Base-by-base conservation (phyloP, 1,139 yeast species). In the Arxiozyma slooffiae region DNA sequence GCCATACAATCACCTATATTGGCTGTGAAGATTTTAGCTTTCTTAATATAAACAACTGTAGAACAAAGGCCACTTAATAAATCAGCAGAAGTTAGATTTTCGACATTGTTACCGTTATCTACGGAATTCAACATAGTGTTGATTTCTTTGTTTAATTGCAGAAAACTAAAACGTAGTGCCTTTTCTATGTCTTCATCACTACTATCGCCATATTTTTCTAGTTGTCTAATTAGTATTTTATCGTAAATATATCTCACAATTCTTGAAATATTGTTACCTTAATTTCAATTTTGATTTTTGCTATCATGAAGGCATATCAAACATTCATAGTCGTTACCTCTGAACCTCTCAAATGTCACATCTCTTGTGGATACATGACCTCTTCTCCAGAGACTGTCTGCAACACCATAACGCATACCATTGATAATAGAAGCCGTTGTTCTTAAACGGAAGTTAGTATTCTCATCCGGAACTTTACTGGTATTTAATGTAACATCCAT, bases 401-500 rank as follows among this genome's bases (percentile, higher is more conserved):
- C 85, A 48, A 90, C 89, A 63, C 98, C 98, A 63, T 89, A 88
- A 1, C 90, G 83, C 72, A 86, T 78, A 47, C 79, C 80, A 50
- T 84, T 82, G 36, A 88, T 70, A 51, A 82, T 87, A 0, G 96
- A 84, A n/a, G 94, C 92, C 0, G 95, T 86, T 0, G 97, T 87
- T 60, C 98, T 79, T 40, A 92, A 85, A 71, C 98, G 85, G 62
- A 86, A 79, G 58, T 85, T 85, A 20, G 80, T 79, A 20, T 80
- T 76, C 66, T 90, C 97, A 66, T 92, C 98, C 1, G 97, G 97
- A 8, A 90, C 87, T 18, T 78, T 73, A 45, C 74, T 76, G 0
- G 95, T 84, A 1, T 96, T 88, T 57, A 92, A 75, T 0, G 98
- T 92, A 21, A 92, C 95, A 72, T 94, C 99, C 81, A 92, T 89